Percentiles rank a stretch among this genome's conserved stretches.
These are phyloP conservation scores for Ogataea wickerhamii DNA, from an alignment of 805 yeast genomes.

Conservation along the genomic window DNA sequence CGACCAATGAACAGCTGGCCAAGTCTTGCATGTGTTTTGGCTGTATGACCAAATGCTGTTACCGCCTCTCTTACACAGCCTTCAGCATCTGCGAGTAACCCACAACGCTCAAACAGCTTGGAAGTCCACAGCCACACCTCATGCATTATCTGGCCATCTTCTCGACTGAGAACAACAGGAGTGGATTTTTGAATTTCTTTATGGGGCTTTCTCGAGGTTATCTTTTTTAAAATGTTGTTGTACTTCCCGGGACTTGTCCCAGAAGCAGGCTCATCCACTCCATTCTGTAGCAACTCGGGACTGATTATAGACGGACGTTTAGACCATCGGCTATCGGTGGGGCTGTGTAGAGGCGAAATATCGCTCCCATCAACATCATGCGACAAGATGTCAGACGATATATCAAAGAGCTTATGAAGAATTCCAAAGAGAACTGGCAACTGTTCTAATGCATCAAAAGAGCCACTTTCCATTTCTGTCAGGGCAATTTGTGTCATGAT, in stretches of 20 bases:
- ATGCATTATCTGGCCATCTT: constrained; percentile 45
- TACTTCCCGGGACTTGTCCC: constrained; percentile 18
- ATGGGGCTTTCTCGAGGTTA: constrained; percentile 10
- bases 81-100: constrained; percentile 56
- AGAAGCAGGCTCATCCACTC: neutral
- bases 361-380: neutral
- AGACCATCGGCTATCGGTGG: constrained; percentile 10
- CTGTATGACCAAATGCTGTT: constrained; percentile 40
- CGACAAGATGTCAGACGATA: neutral
- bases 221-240: constrained; percentile 13
- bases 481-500: constrained; percentile 72
- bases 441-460: constrained; percentile 54
- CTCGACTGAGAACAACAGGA: constrained; percentile 2
- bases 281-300: constrained; percentile 4
- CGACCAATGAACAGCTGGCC: constrained; percentile 40
- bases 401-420: constrained; percentile 37
- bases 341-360: neutral
- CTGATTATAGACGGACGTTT: constrained; percentile 14
- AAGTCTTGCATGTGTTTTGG: constrained; percentile 46
- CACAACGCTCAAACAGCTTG: constrained; percentile 55
- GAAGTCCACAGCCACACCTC: constrained; percentile 75
- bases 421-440: constrained; percentile 65
- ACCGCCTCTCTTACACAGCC: constrained; percentile 74
- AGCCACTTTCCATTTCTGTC: constrained; percentile 59
- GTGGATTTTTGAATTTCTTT: constrained; percentile 14